A percentile compares a stretch with the other conserved stretches of the same genome.
Evolutionary conservation across 176 grass and related monocot species (phyloP).

Genomic region (Lolium rigidum): DNA sequence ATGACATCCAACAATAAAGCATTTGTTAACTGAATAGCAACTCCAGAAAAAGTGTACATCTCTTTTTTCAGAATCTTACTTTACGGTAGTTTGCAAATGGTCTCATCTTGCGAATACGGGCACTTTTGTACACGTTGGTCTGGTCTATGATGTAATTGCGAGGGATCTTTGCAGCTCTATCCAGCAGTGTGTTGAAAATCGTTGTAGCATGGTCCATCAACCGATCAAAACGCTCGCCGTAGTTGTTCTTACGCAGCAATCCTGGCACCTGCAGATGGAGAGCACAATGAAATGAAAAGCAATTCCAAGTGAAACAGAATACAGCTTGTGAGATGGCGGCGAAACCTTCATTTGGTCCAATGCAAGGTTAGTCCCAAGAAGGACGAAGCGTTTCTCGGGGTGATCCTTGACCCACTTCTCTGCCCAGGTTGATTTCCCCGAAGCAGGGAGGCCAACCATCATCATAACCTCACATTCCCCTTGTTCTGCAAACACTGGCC

Average conservation of each 20-base stretch:
- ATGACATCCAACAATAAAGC: slow-evolving; percentile 18
- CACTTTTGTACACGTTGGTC: slow-evolving; percentile 71
- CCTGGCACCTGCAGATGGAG: slow-evolving; percentile 55
- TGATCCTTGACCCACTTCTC: slow-evolving; percentile 66
- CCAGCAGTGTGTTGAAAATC: slow-evolving; percentile 73
- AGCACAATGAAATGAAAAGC: slow-evolving; percentile 29
- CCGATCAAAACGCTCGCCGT: slow-evolving; percentile 68
- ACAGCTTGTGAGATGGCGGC: neutral
- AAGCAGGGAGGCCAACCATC: slow-evolving; percentile 76
- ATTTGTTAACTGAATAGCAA: slow-evolving; percentile 8
- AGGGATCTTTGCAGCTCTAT: slow-evolving; percentile 58
- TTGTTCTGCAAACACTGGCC: slow-evolving; percentile 48
- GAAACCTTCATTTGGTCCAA: slow-evolving; percentile 83
- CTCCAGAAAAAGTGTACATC: neutral
- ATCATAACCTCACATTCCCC: slow-evolving; percentile 56
- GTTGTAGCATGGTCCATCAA: slow-evolving; percentile 58
- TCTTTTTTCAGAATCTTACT: slow-evolving; percentile 36
- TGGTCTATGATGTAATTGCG: slow-evolving; percentile 74
- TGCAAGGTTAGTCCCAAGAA: slow-evolving; percentile 71
- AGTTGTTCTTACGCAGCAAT: slow-evolving; percentile 62
- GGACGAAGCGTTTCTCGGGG: slow-evolving; percentile 57
- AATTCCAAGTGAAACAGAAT: neutral
- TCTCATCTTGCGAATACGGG: slow-evolving; percentile 66
- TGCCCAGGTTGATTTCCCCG: slow-evolving; percentile 75
- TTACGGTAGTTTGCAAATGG: slow-evolving; percentile 63